phyloP scores from a whole-genome alignment of 371 early-diverging fungal species.

The Haplosporangium sp. region DNA sequence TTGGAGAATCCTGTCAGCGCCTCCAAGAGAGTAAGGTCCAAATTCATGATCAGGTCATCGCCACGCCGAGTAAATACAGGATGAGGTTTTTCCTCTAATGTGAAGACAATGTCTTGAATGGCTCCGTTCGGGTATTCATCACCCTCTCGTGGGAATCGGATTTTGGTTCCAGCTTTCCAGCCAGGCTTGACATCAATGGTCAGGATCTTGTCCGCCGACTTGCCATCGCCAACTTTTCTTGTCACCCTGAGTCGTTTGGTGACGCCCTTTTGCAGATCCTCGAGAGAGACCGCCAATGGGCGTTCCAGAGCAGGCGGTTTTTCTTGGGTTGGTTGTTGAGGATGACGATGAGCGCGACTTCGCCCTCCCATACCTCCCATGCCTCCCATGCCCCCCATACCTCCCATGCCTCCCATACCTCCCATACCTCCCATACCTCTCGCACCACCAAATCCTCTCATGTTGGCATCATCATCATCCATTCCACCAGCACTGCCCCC shows the following conservation, averaged over 20 bases:
- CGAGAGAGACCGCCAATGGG: slow-evolving; percentile 81
- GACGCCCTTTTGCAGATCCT: slow-evolving; percentile 92
- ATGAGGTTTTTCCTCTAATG: slow-evolving; percentile 94
- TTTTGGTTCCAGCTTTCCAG: slow-evolving; percentile 98
- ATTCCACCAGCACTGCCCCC: slow-evolving; percentile 39
- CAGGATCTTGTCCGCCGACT: slow-evolving; percentile 82
- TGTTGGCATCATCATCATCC: slow-evolving; percentile 17
- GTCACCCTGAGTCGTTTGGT: slow-evolving; percentile 94
- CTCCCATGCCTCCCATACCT: slow-evolving; percentile 32
- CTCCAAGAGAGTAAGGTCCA: slow-evolving; percentile 81
- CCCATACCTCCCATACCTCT: slow-evolving; percentile 25
- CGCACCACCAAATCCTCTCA: neutral
- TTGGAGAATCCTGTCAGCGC: slow-evolving; percentile 85
- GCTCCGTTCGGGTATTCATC: slow-evolving; percentile 86
- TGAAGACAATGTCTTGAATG: slow-evolving; percentile 90
- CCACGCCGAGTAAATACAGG: slow-evolving; percentile 86
- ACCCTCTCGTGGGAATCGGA: slow-evolving; percentile 93
- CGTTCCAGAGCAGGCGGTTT: slow-evolving; percentile 72
- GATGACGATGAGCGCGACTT: neutral
- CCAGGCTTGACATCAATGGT: slow-evolving; percentile 92
- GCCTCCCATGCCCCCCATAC: slow-evolving; percentile 43
- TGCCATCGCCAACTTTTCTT: slow-evolving; percentile 69
- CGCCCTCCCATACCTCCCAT: slow-evolving; percentile 34
- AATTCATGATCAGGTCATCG: slow-evolving; percentile 77
- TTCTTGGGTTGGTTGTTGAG: slow-evolving; percentile 20